Percentiles rank a stretch among this genome's conserved stretches.
These are phyloP conservation scores for Penicillium flavigenum DNA, from an alignment of 495 filamentous ascomycete genomes.

Conservation along the genomic window DNA sequence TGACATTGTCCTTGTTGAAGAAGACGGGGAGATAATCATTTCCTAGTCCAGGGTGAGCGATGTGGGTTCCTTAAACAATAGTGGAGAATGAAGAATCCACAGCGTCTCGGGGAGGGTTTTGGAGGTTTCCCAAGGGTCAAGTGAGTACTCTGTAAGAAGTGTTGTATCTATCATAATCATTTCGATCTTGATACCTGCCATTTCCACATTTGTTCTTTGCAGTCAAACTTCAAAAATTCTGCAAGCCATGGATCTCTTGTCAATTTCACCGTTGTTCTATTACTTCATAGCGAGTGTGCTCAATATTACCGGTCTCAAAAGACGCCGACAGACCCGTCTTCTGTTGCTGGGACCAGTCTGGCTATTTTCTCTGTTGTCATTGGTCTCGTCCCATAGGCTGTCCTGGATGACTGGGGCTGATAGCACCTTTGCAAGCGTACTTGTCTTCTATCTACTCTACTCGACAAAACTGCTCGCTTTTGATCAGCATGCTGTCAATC, in stretches of 20 bases:
- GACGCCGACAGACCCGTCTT: not conserved
- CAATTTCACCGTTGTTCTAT: not conserved
- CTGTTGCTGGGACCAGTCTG: not conserved
- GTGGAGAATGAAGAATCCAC: not conserved
- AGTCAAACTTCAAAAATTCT: not conserved
- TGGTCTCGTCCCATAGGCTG: not conserved
- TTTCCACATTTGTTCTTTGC: not conserved
- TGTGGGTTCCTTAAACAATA: not conserved
- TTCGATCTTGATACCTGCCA: not conserved
- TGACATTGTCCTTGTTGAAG: not conserved
- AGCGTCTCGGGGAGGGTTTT: not conserved
- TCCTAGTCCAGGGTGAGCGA: not conserved
- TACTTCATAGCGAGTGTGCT: not conserved
- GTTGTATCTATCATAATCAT: not conserved
- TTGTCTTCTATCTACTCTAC: constrained; percentile 2
- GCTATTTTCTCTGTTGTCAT: not conserved
- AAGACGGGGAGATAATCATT: not conserved
- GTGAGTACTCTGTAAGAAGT: not conserved
- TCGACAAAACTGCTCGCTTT: not conserved
- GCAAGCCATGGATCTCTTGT: not conserved
- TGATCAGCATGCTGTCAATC: not conserved
- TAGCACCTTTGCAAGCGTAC: constrained; percentile 3
- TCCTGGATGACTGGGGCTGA: constrained; percentile 5
- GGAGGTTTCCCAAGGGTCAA: not conserved
- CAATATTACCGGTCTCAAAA: not conserved